Evolutionary conservation across 2,329 filamentous ascomycete genomes (phyloP), one percentile per base, ranked within the genome.

Genomic region (Malbranchea zuffiana): DNA sequence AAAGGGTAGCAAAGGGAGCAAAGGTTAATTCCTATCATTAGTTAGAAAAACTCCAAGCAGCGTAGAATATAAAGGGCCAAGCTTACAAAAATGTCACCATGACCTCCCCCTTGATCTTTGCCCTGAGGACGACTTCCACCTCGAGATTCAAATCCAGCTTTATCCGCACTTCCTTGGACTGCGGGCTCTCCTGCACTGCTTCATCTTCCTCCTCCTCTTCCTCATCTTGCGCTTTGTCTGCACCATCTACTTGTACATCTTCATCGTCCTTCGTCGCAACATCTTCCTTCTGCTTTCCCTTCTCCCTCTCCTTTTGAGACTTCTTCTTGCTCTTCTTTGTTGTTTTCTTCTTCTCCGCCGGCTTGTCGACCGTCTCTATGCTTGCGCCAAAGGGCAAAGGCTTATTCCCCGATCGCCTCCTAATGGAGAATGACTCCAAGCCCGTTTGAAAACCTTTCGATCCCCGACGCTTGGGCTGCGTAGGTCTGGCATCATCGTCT

Each of bases 61-160:
- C n/a, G n/a, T n/a, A n/a, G n/a, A n/a, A n/a, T n/a, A n/a, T n/a
- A n/a, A n/a, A n/a, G n/a, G n/a, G n/a, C n/a, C n/a, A n/a, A n/a
- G 28, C 38, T 44, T 38, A 44, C 35, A 44, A 3, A 25, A 44
- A 44, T 5, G 42, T 41, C 24, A 44, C 37, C 42, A 44, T 44
- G n/a, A 44, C 37, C 27, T 44, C 42, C 23, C 42, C 42, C 27
- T 44, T 44, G 8, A 44, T 38, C 26, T 41, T 41, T 24, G 39
- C 34, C 23, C 24, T 29, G 11, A 41, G 23, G 13, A 41, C 13
- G 11, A 41, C 23, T 20, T 41, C 42, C 18, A 44, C 24, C 32
- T 44, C 42, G 15, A 44, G 38, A 25, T 44, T 38, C 11, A 44
- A 21, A 16, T 44, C 42, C 4, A 44, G 11, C 24, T 42, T 42